These are phyloP conservation scores for Acanthamoeba castellanii DNA, from an alignment of 208 protist genomes.

Conservation along the genomic window DNA sequence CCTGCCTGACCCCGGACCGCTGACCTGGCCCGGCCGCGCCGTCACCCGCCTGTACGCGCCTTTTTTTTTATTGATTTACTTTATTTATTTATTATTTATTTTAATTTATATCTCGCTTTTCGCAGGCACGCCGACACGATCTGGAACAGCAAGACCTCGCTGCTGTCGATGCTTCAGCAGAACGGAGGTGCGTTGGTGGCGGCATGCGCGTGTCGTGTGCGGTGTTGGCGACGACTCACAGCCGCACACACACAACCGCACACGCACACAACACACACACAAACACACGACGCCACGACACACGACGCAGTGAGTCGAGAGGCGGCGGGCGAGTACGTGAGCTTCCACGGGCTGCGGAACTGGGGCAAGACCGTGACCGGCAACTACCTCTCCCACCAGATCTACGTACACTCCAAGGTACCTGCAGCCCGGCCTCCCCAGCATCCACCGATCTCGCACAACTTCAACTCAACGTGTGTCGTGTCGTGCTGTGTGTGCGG, in stretches of 20 bases:
- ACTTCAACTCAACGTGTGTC: too few relatives aligned
- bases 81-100: neutral
- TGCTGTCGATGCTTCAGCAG: neutral
- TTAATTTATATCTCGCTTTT: neutral
- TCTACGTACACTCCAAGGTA: slow-evolving; percentile 85
- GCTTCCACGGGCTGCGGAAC: slow-evolving; percentile 72
- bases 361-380: slow-evolving; percentile 55
- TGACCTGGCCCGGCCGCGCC: slow-evolving; percentile 1
- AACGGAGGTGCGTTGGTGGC: neutral
- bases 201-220: too few relatives aligned
- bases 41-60: neutral
- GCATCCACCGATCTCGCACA: neutral
- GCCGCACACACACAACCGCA: neutral
- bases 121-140: slow-evolving; percentile 1
- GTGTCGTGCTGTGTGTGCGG: too few relatives aligned
- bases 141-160: slow-evolving; percentile 4
- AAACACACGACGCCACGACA: neutral
- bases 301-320: slow-evolving; percentile 33
- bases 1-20: neutral
- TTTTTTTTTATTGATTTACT: too few relatives aligned
- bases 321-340: slow-evolving; percentile 73
- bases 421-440: too few relatives aligned
- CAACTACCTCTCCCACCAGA: slow-evolving; percentile 75
- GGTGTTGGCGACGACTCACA: too few relatives aligned
- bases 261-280: neutral